Evolutionary conservation across 768 basidiomycete genomes (phyloP), one percentile per base, ranked within the genome.

Genomic region (Mycena vitilis): DNA sequence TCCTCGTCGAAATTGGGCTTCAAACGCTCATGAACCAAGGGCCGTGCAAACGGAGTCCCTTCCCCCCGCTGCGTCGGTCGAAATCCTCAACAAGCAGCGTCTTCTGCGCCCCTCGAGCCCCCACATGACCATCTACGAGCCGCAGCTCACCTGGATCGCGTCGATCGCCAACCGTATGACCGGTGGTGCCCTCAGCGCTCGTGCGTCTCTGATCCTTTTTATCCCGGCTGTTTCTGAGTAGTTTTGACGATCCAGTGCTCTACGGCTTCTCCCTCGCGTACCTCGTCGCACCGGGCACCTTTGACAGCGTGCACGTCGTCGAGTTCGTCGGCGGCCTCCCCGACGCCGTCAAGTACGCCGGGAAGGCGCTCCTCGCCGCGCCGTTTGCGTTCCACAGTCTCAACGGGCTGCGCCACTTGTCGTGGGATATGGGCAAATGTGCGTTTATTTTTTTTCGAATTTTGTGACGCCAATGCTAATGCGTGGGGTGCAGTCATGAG

Each of bases 41-140:
- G 74, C 80, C 38, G 78, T 94, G 20, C 88, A 93, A 75, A 91
- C 89, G 0, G 79, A 91, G 74, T 90, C 92, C 0, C 70, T 93
- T 3, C 83, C 90, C 1, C 84, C 91, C 1, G 83, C 89, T 0
- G 85, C 88, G 0, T 81, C 84, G 12, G 76, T 82, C 42, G 84
- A 83, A 5, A 92, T 95, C 70, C 84, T 98, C 74, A 97, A 99
- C 85, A 80, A 87, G 72, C 96, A 99, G 79, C 93, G 98, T 71
- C 81, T 94, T 57, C 83, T 84, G 56, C 92, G 98, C n/a, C 97
- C 98, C 20, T 93, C 87, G 69, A 94, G 92, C 75, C 98, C 98
- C 11, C 96, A 98, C 79, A 93, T 95, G 77, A 95, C 95, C 63
- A 99, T 99, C 81, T 99, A 99, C 83, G 92, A 96, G 76, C 93